Evolutionary conservation across 192 early-diverging fungal species (phyloP), one percentile per base, ranked within the genome.

Genomic region (Coemansia sp.): DNA sequence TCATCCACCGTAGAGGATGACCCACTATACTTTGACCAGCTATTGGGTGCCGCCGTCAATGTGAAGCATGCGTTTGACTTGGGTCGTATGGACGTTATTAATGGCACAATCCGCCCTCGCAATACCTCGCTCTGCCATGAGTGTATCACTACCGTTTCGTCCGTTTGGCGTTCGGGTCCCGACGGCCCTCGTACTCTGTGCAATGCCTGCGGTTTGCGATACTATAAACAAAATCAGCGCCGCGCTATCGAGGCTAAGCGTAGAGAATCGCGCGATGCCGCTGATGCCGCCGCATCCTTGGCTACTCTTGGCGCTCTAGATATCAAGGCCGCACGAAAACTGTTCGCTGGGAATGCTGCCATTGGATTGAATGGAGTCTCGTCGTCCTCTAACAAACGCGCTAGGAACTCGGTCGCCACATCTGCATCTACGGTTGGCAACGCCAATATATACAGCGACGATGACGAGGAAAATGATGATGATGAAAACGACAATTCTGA

Each of bases 121-220:
- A 84, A 79, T 70, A 84, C 82, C 15, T 78, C 77, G 37, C 68
- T 84, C 39, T 84, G 82, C 60, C 82, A 84, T 69, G 82, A 84
- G 36, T 84, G 82, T 66, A 79, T 79, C 41, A 84, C 82, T 23
- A 84, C 82, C 1, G 77, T 84, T 23, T 84, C 82, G 1, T 84
- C 82, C 2, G 82, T 84, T 11, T 84, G 82, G 82, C 76, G 82
- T 15, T 84, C 82, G 1, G 82, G 82, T 5, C 82, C 82, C 61
- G 77, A 79, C 37, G 82, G 82, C 62, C 75, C 80, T 11, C 75
- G 80, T 37, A 85, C 86, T 21, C 78, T 88, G 34, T 88, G 87
- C 74, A 88, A 88, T 66, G 87, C 87, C 27, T 88, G 87, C 58
- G 87, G 87, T 0, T 62, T 88, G 34, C 86, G 87, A 15, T 88